These are phyloP conservation scores for Aphanomyces cochlioides DNA, from an alignment of 352 stramenopile genomes.

Conservation along the genomic window DNA sequence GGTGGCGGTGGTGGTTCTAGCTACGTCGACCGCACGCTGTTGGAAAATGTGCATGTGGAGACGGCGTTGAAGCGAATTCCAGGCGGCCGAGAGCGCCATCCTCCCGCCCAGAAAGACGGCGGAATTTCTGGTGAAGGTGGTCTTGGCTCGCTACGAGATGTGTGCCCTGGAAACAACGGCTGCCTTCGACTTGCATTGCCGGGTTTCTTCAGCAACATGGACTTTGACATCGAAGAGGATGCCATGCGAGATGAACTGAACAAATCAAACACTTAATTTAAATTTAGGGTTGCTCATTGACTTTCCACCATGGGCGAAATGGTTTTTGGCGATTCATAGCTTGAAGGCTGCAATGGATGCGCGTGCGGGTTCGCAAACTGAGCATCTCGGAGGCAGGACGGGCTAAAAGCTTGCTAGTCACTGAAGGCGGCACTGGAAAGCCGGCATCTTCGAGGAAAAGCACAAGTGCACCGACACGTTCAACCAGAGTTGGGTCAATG, in stretches of 20 bases:
- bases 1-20: constrained; percentile 62
- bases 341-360: neutral
- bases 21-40: constrained; percentile 45
- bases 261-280: constrained; percentile 13
- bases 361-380: neutral
- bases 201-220: constrained; percentile 78
- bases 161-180: constrained; percentile 54
- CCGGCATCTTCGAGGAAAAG: constrained; percentile 22
- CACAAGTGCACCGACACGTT: constrained; percentile 3
- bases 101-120: constrained; percentile 44
- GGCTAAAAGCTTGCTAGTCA: constrained; percentile 12
- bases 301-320: constrained; percentile 24
- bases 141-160: constrained; percentile 33
- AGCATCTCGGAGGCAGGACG: neutral
- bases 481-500: constrained; percentile 7
- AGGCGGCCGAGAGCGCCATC: constrained; percentile 51
- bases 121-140: constrained; percentile 57
- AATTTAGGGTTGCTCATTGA: neutral
- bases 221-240: constrained; percentile 35
- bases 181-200: constrained; percentile 53
- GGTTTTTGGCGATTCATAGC: neutral
- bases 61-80: constrained; percentile 38
- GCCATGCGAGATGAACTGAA: neutral
- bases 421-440: neutral
- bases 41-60: constrained; percentile 50